Evolutionary conservation across 2,329 filamentous ascomycete species (phyloP).

Genomic region (Dothistroma pini): DNA sequence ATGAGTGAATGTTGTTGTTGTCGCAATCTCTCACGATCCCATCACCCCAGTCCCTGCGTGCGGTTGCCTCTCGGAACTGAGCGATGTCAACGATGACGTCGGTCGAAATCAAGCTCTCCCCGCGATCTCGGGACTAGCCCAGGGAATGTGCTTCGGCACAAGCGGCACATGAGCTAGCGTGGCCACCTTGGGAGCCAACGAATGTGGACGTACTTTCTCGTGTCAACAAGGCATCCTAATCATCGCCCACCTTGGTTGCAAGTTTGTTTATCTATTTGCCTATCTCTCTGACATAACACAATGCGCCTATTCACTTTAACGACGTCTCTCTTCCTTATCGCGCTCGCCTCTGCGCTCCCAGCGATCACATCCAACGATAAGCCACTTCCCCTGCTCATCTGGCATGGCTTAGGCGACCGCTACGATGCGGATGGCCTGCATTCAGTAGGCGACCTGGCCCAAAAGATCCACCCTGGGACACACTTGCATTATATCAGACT

Average conservation of each 20-base stretch:
- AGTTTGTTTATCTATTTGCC: background rate
- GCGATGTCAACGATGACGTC: no score
- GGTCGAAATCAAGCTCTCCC: no score
- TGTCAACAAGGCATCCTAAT: background rate
- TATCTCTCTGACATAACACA: background rate
- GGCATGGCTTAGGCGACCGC: constrained; percentile 82
- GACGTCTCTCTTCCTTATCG: constrained; percentile 13
- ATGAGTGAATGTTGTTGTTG: background rate
- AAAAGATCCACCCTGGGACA: constrained; percentile 73
- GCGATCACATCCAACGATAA: constrained; percentile 11
- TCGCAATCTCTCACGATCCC: background rate
- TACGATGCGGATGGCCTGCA: constrained; percentile 73
- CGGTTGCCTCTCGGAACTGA: no score
- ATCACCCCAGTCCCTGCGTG: background rate
- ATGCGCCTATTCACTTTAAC: constrained; percentile 22
- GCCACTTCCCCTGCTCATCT: constrained; percentile 85
- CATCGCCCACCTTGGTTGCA: background rate
- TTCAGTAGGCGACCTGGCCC: constrained; percentile 66
- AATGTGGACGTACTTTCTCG: no score
- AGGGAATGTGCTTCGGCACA: no score
- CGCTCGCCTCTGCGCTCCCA: constrained; percentile 10
- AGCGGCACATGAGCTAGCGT: no score
- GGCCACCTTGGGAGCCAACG: no score
- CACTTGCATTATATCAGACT: constrained; percentile 77
- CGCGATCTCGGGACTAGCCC: no score